Evolutionary conservation across 164 flowering plant species (phyloP), one percentile per base, ranked within the genome.

Genomic region (Annona cherimola): DNA sequence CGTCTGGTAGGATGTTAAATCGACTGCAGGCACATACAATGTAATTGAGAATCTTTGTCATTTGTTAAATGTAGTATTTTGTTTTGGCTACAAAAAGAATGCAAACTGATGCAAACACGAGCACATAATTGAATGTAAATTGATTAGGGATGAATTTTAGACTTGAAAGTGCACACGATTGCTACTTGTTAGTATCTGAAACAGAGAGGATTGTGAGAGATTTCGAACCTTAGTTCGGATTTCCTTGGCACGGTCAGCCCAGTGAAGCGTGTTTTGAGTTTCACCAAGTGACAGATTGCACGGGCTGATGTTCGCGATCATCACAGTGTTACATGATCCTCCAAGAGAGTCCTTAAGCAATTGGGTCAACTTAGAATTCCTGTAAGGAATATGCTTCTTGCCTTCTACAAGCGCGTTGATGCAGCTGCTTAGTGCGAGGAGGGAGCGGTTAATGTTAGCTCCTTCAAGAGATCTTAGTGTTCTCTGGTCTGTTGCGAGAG

Each of bases 181-280:
- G 45, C 46, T 41, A 42, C 46, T 41, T 41, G 3, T 1, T 7
- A 67, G 2, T 9, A 18, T 67, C 2, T 3, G 19, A 26, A 26
- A 20, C 8, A 11, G 6, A 44, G 69, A 67, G 9, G 3, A 44
- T 45, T 46, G 64, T 18, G 64, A 19, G 64, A 26, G 64, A 61
- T 61, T 7, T 60, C 44, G 45, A 62, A 89, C 98, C 98, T 91
- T 90, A 64, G 88, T 86, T 4, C 93, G 83, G 61, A 94, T 91
- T 78, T 94, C 90, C 84, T 94, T 94, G 70, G 97, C 98, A 45
- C 98, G 86, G 72, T 94, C 96, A 74, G 97, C 98, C 98, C 98
- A 94, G 71, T 94, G 96, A 18, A 94, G 93, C 8, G 98, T 94
- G 77, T 91, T 94, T 63, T 94, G 98, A 20, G 97, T 91, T 79